A percentile compares a stretch with the other conserved stretches of the same genome.
Evolutionary conservation across 345 rosid species (phyloP).

Genomic region (Brassica incana): DNA sequence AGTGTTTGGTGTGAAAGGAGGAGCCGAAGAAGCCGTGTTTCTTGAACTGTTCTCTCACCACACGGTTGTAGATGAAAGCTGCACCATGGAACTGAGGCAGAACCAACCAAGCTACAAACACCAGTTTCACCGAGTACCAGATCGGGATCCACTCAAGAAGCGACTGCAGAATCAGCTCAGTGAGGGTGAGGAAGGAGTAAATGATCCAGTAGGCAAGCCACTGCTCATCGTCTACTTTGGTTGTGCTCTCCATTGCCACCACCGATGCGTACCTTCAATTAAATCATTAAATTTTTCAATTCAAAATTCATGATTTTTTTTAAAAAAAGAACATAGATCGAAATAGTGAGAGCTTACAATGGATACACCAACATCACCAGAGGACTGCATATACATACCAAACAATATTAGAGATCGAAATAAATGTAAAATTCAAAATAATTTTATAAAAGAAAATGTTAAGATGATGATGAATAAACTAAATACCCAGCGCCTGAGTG

Average conservation of each 20-base stretch:
- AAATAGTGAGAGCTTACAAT: slow-evolving; percentile 45
- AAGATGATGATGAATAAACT: too few relatives aligned
- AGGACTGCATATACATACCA: slow-evolving; percentile 50
- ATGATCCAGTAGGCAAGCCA: slow-evolving; percentile 96
- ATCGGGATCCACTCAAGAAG: slow-evolving; percentile 77
- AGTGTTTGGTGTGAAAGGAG: neutral
- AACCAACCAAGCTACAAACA: slow-evolving; percentile 67
- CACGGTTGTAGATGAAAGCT: slow-evolving; percentile 66
- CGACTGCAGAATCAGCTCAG: slow-evolving; percentile 70
- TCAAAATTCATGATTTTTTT: neutral
- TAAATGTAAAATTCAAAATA: neutral
- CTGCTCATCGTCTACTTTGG: slow-evolving; percentile 74
- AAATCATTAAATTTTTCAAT: too few relatives aligned
- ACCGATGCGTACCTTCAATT: slow-evolving; percentile 65
- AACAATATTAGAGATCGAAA: neutral
- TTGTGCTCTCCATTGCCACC: slow-evolving; percentile 68
- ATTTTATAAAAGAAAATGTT: too few relatives aligned
- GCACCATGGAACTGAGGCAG: slow-evolving; percentile 74
- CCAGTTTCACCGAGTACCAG: slow-evolving; percentile 70
- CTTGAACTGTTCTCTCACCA: slow-evolving; percentile 58
- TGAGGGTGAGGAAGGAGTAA: slow-evolving; percentile 71
- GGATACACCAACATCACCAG: slow-evolving; percentile 76
- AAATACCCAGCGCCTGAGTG: slow-evolving; percentile 66
- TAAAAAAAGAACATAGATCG: neutral
- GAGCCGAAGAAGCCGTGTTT: slow-evolving; percentile 34